Evolutionary conservation across 225 moss, liverwort and hornwort genomes (phyloP).

Genomic region (Anthoceros angustus): DNA sequence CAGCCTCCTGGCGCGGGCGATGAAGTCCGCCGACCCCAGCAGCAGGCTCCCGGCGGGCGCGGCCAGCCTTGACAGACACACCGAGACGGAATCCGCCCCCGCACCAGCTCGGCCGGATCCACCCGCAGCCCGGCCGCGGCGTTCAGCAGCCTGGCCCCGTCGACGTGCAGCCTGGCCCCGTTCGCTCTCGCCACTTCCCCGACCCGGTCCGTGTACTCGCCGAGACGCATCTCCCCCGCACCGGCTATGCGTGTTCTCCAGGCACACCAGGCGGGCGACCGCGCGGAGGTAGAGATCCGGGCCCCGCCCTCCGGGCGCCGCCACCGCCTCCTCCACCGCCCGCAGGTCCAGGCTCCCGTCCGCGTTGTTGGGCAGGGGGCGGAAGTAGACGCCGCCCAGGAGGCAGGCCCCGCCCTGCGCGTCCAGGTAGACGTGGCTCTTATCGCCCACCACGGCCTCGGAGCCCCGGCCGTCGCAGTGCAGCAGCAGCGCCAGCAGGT

Average conservation of each 20-base stretch:
- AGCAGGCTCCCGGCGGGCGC: background rate
- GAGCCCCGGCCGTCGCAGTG: constrained; percentile 82
- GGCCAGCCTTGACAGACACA: background rate
- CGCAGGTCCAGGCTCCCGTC: constrained; percentile 71
- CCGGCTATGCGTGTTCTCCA: background rate
- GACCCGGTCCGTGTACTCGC: background rate
- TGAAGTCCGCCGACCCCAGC: background rate
- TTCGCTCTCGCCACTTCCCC: no score
- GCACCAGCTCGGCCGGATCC: background rate
- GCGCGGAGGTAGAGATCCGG: constrained; percentile 8
- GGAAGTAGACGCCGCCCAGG: constrained; percentile 65
- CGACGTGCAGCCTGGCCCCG: background rate
- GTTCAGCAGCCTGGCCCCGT: background rate
- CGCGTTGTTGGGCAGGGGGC: constrained; percentile 44
- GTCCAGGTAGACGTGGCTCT: constrained; percentile 53
- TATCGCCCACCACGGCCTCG: constrained; percentile 40
- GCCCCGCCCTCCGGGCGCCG: constrained; percentile 22
- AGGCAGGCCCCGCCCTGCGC: constrained; percentile 81
- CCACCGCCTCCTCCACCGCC: constrained; percentile 43
- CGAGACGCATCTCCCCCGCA: background rate
- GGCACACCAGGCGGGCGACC: background rate
- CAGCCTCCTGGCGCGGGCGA: background rate
- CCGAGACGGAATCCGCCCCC: background rate
- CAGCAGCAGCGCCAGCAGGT: constrained; percentile 80
- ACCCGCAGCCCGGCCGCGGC: background rate